Evolutionary conservation across 176 grass and related monocot genomes (phyloP).

Genomic region (Cenchrus purpureus): DNA sequence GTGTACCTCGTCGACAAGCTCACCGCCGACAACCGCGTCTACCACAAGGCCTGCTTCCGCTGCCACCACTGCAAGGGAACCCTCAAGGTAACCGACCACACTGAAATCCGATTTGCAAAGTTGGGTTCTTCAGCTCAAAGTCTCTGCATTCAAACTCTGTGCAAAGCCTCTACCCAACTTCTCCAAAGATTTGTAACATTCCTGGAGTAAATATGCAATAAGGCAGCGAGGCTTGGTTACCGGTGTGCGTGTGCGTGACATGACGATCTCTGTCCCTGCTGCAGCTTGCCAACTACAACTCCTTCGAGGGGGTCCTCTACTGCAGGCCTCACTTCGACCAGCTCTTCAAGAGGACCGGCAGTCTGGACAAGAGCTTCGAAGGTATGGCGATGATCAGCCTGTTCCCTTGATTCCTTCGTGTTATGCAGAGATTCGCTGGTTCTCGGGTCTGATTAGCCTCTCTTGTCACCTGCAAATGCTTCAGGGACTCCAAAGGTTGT

Average conservation of each 20-base stretch:
- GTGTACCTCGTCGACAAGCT: slow-evolving; percentile 99
- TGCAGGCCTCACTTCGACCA: slow-evolving; percentile 98
- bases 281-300: slow-evolving; percentile 96
- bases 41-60: slow-evolving; percentile 97
- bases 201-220: neutral
- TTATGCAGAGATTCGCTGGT: neutral
- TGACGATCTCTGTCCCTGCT: neutral
- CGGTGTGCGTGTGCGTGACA: neutral
- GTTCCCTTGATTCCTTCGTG: neutral
- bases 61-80: slow-evolving; percentile 99
- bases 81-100: slow-evolving; percentile 60
- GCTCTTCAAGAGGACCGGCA: slow-evolving; percentile 97
- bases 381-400: slow-evolving; percentile 33
- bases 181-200: neutral
- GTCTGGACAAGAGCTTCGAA: slow-evolving; percentile 97
- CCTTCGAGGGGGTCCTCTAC: slow-evolving; percentile 96
- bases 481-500: slow-evolving; percentile 95
- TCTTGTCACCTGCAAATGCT: slow-evolving; percentile 25
- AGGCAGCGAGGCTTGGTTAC: neutral
- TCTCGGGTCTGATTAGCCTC: slow-evolving; percentile 19
- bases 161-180: neutral
- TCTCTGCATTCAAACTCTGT: no score
- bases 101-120: neutral
- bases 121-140: no score
- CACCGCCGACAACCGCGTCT: slow-evolving; percentile 92